Percentiles rank a stretch among this genome's conserved stretches.
phyloP scores from a whole-genome alignment of 1,284 basidiomycete species.

The Filobasidium uniguttulatum region DNA sequence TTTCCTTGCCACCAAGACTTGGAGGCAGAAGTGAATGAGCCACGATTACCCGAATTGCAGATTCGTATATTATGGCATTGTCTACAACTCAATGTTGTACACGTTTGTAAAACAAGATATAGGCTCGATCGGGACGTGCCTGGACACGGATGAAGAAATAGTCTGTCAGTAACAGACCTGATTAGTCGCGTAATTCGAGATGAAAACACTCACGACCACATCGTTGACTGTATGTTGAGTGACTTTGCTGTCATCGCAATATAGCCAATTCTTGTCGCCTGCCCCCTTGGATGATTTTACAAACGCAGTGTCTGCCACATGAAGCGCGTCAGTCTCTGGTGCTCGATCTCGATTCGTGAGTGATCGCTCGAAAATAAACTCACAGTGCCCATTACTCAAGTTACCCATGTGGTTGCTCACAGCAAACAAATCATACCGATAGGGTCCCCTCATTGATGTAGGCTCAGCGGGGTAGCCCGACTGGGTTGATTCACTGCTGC shows the following conservation, averaged over 20 bases:
- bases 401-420: slow-evolving; percentile 88
- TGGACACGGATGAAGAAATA: too few relatives aligned
- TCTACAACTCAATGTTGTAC: too few relatives aligned
- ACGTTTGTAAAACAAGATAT: slow-evolving; percentile 49
- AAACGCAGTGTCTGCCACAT: slow-evolving; percentile 63
- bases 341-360: too few relatives aligned
- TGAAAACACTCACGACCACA: slow-evolving; percentile 56
- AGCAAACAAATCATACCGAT: slow-evolving; percentile 73
- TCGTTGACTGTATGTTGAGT: slow-evolving; percentile 55
- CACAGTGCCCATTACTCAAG: slow-evolving; percentile 81
- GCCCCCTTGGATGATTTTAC: slow-evolving; percentile 52
- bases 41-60: too few relatives aligned
- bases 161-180: slow-evolving; percentile 12
- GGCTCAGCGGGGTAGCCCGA: slow-evolving; percentile 48
- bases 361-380: slow-evolving; percentile 38
- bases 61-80: too few relatives aligned
- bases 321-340: too few relatives aligned
- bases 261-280: slow-evolving; percentile 47
- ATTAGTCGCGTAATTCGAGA: background rate
- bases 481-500: background rate
- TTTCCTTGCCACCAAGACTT: too few relatives aligned
- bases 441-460: slow-evolving; percentile 64
- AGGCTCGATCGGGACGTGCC: slow-evolving; percentile 57
- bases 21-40: too few relatives aligned
- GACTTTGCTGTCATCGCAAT: slow-evolving; percentile 74